These are phyloP conservation scores for Quercus gilva DNA, from an alignment of 306 rosid genomes.

Conservation along the genomic window DNA sequence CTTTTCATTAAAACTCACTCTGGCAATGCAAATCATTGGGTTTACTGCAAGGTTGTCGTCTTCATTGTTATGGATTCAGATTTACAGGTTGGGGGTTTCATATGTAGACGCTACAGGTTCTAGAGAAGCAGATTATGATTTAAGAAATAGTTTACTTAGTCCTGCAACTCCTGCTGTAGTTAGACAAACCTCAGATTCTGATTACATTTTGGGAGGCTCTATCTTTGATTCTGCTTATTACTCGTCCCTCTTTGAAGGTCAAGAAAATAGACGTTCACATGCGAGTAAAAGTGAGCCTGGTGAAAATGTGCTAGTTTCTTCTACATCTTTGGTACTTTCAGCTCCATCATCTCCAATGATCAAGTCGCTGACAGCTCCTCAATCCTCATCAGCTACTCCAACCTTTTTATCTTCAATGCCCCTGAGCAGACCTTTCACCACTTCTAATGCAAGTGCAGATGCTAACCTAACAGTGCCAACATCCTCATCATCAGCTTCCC, in stretches of 20 bases:
- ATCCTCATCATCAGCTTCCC: constrained; percentile 31
- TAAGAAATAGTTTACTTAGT: constrained; percentile 80
- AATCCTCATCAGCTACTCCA: constrained; percentile 32
- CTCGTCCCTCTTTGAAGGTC: constrained; percentile 77
- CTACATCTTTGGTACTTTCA: constrained; percentile 31
- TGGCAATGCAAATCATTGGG: constrained; percentile 77
- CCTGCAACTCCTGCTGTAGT: constrained; percentile 63
- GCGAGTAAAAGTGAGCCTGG: constrained; percentile 35
- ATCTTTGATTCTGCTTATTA: constrained; percentile 77
- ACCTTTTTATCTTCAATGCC: constrained; percentile 33
- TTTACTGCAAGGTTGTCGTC: constrained; percentile 69
- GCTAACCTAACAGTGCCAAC: constrained; percentile 28
- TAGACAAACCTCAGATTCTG: constrained; percentile 66
- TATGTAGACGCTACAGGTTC: constrained; percentile 46
- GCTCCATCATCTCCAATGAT: constrained; percentile 23
- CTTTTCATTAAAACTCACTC: constrained; percentile 80
- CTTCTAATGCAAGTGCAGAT: constrained; percentile 29
- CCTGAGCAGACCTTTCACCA: constrained; percentile 28
- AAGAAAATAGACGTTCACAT: constrained; percentile 43
- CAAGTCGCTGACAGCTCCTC: constrained; percentile 28
- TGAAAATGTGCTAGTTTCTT: constrained; percentile 28
- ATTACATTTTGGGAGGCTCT: constrained; percentile 87
- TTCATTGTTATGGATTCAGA: constrained; percentile 88
- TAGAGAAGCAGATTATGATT: constrained; percentile 62
- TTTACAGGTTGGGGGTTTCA: constrained; percentile 84